Evolutionary conservation across 305 asterid species (phyloP), one percentile per base, ranked within the genome.

Genomic region (Rubia peregrina): DNA sequence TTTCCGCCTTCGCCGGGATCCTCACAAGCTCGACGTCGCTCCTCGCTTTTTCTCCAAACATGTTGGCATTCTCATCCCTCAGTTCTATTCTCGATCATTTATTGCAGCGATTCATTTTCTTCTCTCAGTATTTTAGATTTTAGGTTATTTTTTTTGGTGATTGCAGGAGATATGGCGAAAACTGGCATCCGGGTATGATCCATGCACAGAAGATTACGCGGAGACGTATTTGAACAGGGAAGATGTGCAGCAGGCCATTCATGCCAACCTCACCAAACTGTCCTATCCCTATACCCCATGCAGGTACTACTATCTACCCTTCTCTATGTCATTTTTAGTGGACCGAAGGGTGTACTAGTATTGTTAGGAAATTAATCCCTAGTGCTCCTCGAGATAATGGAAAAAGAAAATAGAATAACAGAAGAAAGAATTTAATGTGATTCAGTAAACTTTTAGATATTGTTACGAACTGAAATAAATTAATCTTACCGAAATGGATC

Each of bases 161-260:
- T 9, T 26, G 48, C 70, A 74, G 78, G 78, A 68, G 12, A 49
- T 74, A 7, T 68, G 78, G 78, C 57, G 63, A 17, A 68, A 49
- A 38, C 30, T 74, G 30, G 73, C 73, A 24, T 68, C 78, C 8
- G 78, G 78, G 7, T 68, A 68, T 26, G 86, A 90, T 78, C 93
- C 89, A 4, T 90, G 96, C 24, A 78, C 88, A 3, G 90, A 83
- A 77, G 91, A 88, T 26, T 91, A 90, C 78, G 83, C 89, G 0
- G 68, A 43, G 11, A 76, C 69, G 66, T 90, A 85, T 78, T 73
- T 90, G 22, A 90, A 86, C 72, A 79, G 95, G 67, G 74, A 79
- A 66, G 96, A 90, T 38, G 95, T 90, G 78, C 90, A 85, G 82
- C 73, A 78, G 66, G 93, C 96, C 56, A 80, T 90, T 67, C 95